Percentiles rank a stretch among this genome's conserved stretches.
Conservation (phyloP, 2,329 filamentous ascomycete species). For the Aspergillus transmontanensis region DNA sequence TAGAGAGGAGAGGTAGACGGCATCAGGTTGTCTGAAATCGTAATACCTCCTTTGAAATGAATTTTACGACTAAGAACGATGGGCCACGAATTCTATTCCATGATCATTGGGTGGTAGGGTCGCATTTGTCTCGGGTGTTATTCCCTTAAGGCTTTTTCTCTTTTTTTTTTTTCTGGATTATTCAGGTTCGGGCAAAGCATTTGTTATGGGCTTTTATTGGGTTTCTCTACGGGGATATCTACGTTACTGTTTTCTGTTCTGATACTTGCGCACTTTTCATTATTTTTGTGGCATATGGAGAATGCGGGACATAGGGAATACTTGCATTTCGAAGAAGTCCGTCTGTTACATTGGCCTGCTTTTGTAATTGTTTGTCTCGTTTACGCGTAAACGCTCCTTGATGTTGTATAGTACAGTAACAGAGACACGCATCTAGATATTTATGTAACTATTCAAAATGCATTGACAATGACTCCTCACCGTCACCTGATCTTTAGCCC, state of each 20-base stretch:
- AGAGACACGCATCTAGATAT: not conserved
- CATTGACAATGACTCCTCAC: too few relatives aligned
- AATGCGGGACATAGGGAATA: not conserved
- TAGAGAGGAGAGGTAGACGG: constrained; percentile 67
- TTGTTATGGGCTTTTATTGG: constrained; percentile 22
- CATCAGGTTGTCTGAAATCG: constrained; percentile 31
- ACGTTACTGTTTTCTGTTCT: not conserved
- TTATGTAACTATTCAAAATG: not conserved
- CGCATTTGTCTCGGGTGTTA: constrained; percentile 11
- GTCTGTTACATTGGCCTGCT: not conserved
- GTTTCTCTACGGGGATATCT: constrained; percentile 3
- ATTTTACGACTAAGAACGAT: constrained; percentile 7
- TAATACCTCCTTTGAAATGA: not conserved
- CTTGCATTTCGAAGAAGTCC: not conserved
- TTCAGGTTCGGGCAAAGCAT: constrained; percentile 22
- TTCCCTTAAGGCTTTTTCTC: constrained; percentile 10
- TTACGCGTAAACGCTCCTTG: not conserved
- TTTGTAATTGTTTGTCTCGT: not conserved
- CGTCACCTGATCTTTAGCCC: not conserved
- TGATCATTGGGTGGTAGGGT: constrained; percentile 10
- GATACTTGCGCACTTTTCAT: not conserved
- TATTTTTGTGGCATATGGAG: not conserved
- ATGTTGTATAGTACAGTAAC: not conserved
- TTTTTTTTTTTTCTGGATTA: constrained; percentile 16
- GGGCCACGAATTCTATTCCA: constrained; percentile 11